Conservation (phyloP, 1,139 yeast genomes). For the Komagataea norvegica region DNA sequence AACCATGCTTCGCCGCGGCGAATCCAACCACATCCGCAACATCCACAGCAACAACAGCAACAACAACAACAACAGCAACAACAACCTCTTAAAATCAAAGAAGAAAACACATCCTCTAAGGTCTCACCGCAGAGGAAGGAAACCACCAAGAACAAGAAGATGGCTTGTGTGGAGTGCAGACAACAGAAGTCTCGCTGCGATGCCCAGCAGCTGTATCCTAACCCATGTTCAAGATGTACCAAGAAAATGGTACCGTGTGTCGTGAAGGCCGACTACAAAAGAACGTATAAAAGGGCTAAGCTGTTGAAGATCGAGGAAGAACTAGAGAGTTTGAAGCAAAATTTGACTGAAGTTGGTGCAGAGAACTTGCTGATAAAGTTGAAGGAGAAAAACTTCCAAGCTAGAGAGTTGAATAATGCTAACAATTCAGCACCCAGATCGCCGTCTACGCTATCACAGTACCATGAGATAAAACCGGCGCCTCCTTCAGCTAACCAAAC, state of each 20-base stretch:
- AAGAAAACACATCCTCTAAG: too few relatives aligned
- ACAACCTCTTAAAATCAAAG: background rate
- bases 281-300: slow-evolving; percentile 85
- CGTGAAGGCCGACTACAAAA: slow-evolving; percentile 72
- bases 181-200: slow-evolving; percentile 93
- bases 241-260: slow-evolving; percentile 69
- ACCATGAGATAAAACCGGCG: slow-evolving; percentile 9
- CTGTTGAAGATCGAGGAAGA: slow-evolving; percentile 82
- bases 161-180: slow-evolving; percentile 94
- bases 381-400: slow-evolving; percentile 17
- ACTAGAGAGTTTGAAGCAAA: slow-evolving; percentile 59
- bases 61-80: background rate
- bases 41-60: too few relatives aligned
- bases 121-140: too few relatives aligned
- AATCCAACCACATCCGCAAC: too few relatives aligned
- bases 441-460: slow-evolving; percentile 6
- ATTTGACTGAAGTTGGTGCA: slow-evolving; percentile 49
- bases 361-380: slow-evolving; percentile 37
- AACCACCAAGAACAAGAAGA: slow-evolving; percentile 38
- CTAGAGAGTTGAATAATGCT: slow-evolving; percentile 14
- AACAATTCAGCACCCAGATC: slow-evolving; percentile 5
- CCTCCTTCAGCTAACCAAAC: slow-evolving; percentile 1
- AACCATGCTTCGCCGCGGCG: too few relatives aligned
- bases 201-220: slow-evolving; percentile 71
- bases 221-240: slow-evolving; percentile 78